Conservation (phyloP, 331 rosid species). For the Malus hybrid region DNA sequence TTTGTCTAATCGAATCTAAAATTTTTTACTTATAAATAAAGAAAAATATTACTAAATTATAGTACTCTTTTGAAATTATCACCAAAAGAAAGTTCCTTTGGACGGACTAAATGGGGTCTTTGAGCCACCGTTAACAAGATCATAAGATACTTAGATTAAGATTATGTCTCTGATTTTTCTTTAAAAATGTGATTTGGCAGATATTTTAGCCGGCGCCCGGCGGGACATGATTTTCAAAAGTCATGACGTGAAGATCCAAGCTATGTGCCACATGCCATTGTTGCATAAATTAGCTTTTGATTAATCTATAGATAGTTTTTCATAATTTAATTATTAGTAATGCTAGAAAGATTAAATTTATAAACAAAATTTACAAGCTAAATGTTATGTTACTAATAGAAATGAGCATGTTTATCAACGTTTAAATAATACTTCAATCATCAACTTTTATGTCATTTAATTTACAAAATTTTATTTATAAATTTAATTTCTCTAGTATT, state of each 20-base stretch:
- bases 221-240: not conserved
- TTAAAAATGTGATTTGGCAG: not conserved
- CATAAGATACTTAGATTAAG: not conserved
- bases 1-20: too few relatives aligned
- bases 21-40: too few relatives aligned
- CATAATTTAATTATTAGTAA: not conserved
- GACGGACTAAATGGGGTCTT: not conserved
- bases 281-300: not conserved
- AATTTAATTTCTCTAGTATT: too few relatives aligned
- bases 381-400: accelerated
- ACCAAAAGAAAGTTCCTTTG: too few relatives aligned
- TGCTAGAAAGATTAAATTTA: too few relatives aligned
- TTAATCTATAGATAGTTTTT: not conserved
- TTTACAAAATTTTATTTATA: too few relatives aligned
- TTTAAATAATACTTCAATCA: too few relatives aligned
- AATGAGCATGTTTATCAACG: accelerated
- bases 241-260: not conserved
- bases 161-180: not conserved
- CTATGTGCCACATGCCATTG: not conserved
- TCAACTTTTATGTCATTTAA: too few relatives aligned
- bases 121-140: constrained; percentile 9
- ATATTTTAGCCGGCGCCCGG: not conserved
- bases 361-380: too few relatives aligned
- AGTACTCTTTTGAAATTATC: too few relatives aligned
- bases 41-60: accelerated